Base-by-base conservation (phyloP, 2,329 filamentous ascomycete species). In the Pyricularia grisea region DNA sequence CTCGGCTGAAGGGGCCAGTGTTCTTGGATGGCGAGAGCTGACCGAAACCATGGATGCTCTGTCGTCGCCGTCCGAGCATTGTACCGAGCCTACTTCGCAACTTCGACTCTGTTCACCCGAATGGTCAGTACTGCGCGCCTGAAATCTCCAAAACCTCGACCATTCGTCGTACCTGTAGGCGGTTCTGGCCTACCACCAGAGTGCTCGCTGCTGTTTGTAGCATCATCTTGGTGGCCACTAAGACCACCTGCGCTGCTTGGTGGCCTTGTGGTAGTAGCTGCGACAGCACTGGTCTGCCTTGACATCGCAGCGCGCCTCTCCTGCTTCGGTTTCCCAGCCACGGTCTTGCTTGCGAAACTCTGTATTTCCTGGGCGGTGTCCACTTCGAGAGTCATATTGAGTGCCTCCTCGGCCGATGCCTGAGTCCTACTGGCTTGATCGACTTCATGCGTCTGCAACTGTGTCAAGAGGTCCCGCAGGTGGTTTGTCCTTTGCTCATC, bases 401-500 rank as follows among this genome's bases (percentile, higher is more conserved):
- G 81, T 30, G 92, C 92, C 71, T 90, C 88, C 77, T 95, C 93
- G 30, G 93, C 89, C 14, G 90, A 88, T 70, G 88, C 82, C 71
- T 92, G 88, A 71, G 86, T 89, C 69, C 91, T 87, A 78, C 97
- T 92, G 20, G 94, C 88, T 73, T 92, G 88, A 76, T 99, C 95
- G 31, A 92, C 87, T 78, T 98, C 94, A 76, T 97, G 91, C 0
- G 95, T 99, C 78, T 97, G 90, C 74, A 94, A 91, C 75, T 97
- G 94, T 0, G 95, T 98, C 70, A 99, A 85, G 60, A 92, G 87
- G 78, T 98, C 94, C 71, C 94, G 91, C 70, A 99, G 84, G 75
- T 96, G 91, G 78, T 97, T 97, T 73, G 96, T 83, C 69, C 95
- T 88, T 74, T 87, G 90, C 81, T 99, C 95, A 76, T 99, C 95